Conservation (phyloP, 2,329 filamentous ascomycete species). For the Massarina eburnea region DNA sequence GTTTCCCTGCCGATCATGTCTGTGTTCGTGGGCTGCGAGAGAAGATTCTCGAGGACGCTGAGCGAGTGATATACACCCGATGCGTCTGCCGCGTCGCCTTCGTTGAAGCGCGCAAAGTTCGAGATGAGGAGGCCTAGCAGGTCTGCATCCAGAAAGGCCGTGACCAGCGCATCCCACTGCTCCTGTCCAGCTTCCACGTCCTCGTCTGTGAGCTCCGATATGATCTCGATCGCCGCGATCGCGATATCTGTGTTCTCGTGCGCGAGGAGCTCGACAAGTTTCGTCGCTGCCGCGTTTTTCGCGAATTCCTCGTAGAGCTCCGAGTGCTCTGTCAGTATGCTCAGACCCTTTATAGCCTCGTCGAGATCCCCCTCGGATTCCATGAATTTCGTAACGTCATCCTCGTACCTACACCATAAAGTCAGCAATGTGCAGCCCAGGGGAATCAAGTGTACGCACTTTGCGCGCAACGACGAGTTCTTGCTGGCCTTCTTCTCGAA, state of each 20-base stretch:
- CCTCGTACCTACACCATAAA: conserved; percentile 41
- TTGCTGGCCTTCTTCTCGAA: conserved; percentile 91
- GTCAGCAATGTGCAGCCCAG: neutral
- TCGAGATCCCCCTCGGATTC: conserved; percentile 86
- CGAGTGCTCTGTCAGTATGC: conserved; percentile 83
- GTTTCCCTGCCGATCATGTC: conserved; percentile 72
- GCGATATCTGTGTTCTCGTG: conserved; percentile 98
- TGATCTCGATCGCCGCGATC: conserved; percentile 84
- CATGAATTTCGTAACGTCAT: conserved; percentile 80
- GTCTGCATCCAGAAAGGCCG: conserved; percentile 64
- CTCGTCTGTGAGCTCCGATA: conserved; percentile 90
- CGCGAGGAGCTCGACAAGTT: conserved; percentile 77
- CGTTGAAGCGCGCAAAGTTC: conserved; percentile 79
- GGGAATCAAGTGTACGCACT: conserved; percentile 55
- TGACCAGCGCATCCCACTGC: conserved; percentile 77
- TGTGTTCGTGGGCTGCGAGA: conserved; percentile 68
- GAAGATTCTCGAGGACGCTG: conserved; percentile 79
- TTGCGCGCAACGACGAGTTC: conserved; percentile 86
- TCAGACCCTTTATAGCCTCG: conserved; percentile 80
- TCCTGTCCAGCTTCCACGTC: conserved; percentile 79
- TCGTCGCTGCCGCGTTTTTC: conserved; percentile 70
- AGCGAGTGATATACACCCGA: conserved; percentile 86
- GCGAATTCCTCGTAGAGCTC: conserved; percentile 81
- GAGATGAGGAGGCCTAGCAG: conserved; percentile 72
- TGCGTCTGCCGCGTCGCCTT: conserved; percentile 70